A percentile compares a stretch with the other conserved stretches of the same genome.
These are phyloP conservation scores for Pythium guiyangense DNA, from an alignment of 352 stramenopile genomes.

Conservation along the genomic window DNA sequence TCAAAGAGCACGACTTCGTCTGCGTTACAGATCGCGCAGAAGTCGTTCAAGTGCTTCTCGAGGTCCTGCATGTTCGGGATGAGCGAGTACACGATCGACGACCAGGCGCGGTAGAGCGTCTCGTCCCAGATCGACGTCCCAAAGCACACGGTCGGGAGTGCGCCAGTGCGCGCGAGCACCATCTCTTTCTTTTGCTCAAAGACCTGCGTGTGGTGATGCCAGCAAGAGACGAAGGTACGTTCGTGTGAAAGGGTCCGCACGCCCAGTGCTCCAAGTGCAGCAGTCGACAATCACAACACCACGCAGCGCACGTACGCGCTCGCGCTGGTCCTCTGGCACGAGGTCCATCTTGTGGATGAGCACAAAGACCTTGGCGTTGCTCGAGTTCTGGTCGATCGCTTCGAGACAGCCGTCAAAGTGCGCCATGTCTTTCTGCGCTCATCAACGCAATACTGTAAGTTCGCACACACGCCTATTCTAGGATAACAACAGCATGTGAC, in stretches of 20 bases:
- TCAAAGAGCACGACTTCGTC: slow-evolving; percentile 98
- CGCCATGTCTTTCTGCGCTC: slow-evolving; percentile 93
- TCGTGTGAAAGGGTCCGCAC: no score
- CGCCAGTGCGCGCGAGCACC: slow-evolving; percentile 89
- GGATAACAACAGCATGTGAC: background rate
- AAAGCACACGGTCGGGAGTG: slow-evolving; percentile 91
- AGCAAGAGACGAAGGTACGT: no score
- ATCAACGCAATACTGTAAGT: no score
- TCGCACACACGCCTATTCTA: background rate
- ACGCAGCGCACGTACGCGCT: slow-evolving; percentile 32
- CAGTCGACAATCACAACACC: no score
- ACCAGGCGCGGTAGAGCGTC: slow-evolving; percentile 99
- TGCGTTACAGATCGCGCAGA: slow-evolving; percentile 96
- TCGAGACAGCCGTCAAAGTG: slow-evolving; percentile 97
- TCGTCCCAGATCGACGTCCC: slow-evolving; percentile 99
- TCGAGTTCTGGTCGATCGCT: slow-evolving; percentile 98
- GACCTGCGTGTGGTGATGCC: no score
- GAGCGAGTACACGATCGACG: slow-evolving; percentile 98
- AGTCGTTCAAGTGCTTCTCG: slow-evolving; percentile 95
- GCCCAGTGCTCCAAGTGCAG: no score
- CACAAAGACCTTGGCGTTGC: slow-evolving; percentile 98
- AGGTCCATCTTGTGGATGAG: slow-evolving; percentile 99
- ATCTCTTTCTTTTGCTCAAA: slow-evolving; percentile 94
- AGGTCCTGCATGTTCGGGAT: slow-evolving; percentile 98
- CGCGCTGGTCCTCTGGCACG: slow-evolving; percentile 84